These are phyloP conservation scores for Lactuca sativa DNA, from an alignment of 129 eudicot species.

Conservation along the genomic window DNA sequence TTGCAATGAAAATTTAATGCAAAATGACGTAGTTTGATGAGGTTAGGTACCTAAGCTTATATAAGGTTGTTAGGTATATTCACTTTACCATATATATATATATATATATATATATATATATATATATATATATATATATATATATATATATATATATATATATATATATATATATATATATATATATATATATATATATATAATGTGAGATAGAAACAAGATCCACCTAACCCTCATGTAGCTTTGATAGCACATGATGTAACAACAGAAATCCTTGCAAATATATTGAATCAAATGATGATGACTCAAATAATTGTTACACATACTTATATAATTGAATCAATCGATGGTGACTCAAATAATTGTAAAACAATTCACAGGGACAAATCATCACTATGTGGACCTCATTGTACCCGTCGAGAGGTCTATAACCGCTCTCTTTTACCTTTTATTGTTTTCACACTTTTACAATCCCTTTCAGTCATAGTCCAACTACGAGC, in stretches of 20 bases:
- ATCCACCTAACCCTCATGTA: conserved; percentile 1
- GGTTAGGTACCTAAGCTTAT: too few species aligned
- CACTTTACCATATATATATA: too few species aligned
- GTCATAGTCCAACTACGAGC: neutral
- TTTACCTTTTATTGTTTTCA: conserved; percentile 5
- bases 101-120: too few species aligned
- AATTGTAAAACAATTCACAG: neutral
- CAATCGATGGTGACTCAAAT: conserved; percentile 12
- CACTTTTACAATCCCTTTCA: neutral
- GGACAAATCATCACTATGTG: conserved; percentile 13
- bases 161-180: too few species aligned
- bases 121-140: too few species aligned
- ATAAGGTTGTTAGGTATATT: too few species aligned
- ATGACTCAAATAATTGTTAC: conserved; percentile 10
- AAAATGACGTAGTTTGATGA: too few species aligned
- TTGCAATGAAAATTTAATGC: too few species aligned
- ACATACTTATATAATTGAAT: conserved; percentile 14
- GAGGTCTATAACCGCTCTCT: conserved; percentile 8
- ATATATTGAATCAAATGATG: conserved; percentile 16
- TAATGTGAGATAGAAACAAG: neutral
- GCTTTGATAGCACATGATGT: conserved; percentile 2
- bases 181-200: too few species aligned
- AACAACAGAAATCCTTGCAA: neutral
- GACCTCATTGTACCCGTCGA: conserved; percentile 22
- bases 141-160: too few species aligned